Percentiles rank a stretch among this genome's conserved stretches.
These are phyloP conservation scores for Eugenia klotzschiana DNA, from an alignment of 441 rosid genomes.

Conservation along the genomic window DNA sequence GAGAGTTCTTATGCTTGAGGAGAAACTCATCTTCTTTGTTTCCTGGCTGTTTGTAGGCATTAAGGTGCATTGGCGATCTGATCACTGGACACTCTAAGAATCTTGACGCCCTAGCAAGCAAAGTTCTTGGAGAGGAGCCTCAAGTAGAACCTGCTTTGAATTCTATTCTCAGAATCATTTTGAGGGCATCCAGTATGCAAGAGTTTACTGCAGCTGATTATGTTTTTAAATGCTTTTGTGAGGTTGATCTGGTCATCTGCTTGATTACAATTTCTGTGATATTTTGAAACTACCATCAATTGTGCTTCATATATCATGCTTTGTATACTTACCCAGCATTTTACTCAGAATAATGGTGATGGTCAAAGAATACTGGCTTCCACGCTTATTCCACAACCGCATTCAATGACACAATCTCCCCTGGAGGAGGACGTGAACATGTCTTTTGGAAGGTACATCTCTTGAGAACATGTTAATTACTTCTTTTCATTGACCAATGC, in stretches of 20 bases:
- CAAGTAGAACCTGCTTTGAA: constrained; percentile 88
- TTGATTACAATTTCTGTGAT: neutral
- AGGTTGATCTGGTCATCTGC: constrained; percentile 37
- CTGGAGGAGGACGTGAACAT: constrained; percentile 82
- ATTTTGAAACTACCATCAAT: neutral
- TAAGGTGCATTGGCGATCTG: constrained; percentile 74
- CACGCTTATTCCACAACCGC: constrained; percentile 86
- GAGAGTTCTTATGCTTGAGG: neutral
- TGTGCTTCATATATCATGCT: neutral
- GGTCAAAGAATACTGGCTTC: constrained; percentile 90
- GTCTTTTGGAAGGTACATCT: constrained; percentile 90
- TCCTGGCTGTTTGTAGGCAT: constrained; percentile 36
- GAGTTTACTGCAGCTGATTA: constrained; percentile 90
- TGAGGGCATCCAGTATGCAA: constrained; percentile 72
- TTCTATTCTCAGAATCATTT: constrained; percentile 79
- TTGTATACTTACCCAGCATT: neutral
- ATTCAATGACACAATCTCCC: constrained; percentile 38
- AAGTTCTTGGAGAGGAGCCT: constrained; percentile 83
- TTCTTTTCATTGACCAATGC: neutral
- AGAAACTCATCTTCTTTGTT: neutral
- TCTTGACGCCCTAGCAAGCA: constrained; percentile 67
- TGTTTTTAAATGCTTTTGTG: constrained; percentile 80
- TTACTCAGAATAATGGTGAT: constrained; percentile 53
- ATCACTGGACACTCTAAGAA: constrained; percentile 68
- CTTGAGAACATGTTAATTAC: neutral